Evolutionary conservation across 83 land plant genomes (phyloP), one percentile per base, ranked within the genome.

Genomic region (Picea abies): DNA sequence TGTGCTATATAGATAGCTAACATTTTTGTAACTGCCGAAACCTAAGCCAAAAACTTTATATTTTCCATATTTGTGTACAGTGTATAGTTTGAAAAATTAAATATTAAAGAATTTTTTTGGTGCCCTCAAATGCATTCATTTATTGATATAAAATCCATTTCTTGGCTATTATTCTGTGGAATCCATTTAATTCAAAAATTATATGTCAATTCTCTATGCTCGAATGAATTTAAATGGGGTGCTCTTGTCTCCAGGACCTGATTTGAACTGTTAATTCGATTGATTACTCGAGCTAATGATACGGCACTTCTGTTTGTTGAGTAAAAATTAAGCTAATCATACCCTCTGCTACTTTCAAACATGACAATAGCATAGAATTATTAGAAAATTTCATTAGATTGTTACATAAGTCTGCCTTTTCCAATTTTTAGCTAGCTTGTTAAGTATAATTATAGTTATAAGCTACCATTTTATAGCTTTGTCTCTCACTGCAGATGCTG

Each of bases 401-500:
- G 14, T 17, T 4, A 41, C 41, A 19, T 72, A 39, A 41, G 76
- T 19, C 19, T 72, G 20, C 41, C 76, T 72, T 72, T 41, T 41
- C n/a, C 37, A 41, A 16, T 41, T n/a, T n/a, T 20, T 23, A 73
- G 26, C 49, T 47, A 41, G 39, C 29, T 10, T 16, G 47, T 22
- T 39, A 22, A 47, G 58, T 67, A 23, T 63, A 62, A 37, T 32
- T 16, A 29, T 84, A 22, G 12, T 67, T 63, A 3, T 19, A 5
- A 70, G n/a, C 37, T n/a, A 52, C 5, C 63, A 78, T 62, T 76
- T 23, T 22, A 37, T 77, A 72, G 4, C 29, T 29, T 32, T 52
- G 4, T 35, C 82, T n/a, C 52, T 35, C 16, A 72, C 60, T 84
- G 78, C 84, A 96, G 96, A 23, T 88, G 88, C 86, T 96, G 95